Evolutionary conservation across 164 flowering plant genomes (phyloP).

Genomic region (Kalanchoe fedtschenkoi): DNA sequence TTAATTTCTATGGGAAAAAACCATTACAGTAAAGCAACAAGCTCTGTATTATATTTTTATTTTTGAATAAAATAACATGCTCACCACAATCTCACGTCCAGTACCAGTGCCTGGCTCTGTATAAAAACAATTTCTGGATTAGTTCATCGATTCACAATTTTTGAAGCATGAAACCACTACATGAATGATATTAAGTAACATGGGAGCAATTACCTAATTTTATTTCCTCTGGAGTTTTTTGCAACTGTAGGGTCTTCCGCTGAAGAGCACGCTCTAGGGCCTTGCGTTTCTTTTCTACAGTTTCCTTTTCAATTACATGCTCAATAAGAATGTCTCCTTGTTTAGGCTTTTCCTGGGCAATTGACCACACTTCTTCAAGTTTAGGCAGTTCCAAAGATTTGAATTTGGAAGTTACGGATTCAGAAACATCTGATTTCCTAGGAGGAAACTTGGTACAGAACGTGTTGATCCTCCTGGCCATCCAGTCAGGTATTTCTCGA

Average conservation of each 20-base stretch:
- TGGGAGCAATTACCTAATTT: conserved; percentile 30
- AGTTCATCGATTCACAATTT: background rate
- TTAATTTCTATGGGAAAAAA: background rate
- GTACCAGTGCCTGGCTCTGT: conserved; percentile 68
- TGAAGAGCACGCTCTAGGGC: conserved; percentile 42
- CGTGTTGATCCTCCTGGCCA: conserved; percentile 38
- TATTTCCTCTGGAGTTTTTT: conserved; percentile 36
- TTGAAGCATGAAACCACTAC: background rate
- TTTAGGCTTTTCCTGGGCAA: conserved; percentile 45
- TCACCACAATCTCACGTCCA: conserved; percentile 58
- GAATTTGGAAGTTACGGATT: conserved; percentile 21
- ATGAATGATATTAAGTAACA: background rate
- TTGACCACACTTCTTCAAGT: conserved; percentile 51
- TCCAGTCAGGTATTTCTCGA: conserved; percentile 50
- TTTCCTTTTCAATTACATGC: conserved; percentile 48
- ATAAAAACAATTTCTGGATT: conserved; percentile 14
- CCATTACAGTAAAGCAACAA: background rate
- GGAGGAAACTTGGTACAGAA: conserved; percentile 53
- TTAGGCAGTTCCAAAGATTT: conserved; percentile 35
- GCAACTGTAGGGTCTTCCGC: conserved; percentile 34
- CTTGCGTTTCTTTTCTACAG: conserved; percentile 47
- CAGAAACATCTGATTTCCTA: conserved; percentile 29
- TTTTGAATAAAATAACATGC: conserved; percentile 15
- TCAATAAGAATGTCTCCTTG: conserved; percentile 40
- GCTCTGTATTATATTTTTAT: background rate